These are phyloP conservation scores for Sphaerulina vaccinii DNA, from an alignment of 2,329 filamentous ascomycete genomes.

Conservation along the genomic window DNA sequence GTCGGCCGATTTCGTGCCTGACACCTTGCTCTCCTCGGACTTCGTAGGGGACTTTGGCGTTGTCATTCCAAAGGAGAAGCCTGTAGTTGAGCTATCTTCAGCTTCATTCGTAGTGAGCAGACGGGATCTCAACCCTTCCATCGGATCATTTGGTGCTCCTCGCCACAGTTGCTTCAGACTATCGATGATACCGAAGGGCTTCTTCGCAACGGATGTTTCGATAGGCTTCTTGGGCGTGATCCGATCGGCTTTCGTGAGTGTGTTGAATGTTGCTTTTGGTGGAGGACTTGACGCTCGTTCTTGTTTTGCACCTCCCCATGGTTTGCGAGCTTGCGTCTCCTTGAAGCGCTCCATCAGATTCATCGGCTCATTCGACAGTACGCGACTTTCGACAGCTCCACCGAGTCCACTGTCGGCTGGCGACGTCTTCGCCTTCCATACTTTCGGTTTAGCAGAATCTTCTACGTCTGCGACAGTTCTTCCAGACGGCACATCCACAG, in stretches of 20 bases:
- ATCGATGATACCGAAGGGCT: slow-evolving; percentile 5
- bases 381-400: not conserved
- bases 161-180: slow-evolving; percentile 1
- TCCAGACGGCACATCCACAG: not conserved
- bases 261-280: slow-evolving; percentile 10
- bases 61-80: not conserved
- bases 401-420: slow-evolving; percentile 15
- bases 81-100: not conserved
- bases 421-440: slow-evolving; percentile 20
- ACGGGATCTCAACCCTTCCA: not conserved
- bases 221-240: slow-evolving; percentile 11
- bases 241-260: slow-evolving; percentile 13
- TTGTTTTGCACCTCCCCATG: slow-evolving; percentile 1
- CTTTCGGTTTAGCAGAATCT: not conserved
- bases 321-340: not conserved
- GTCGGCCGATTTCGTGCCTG: not conserved
- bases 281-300: not conserved
- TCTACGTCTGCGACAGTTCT: not conserved
- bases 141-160: not conserved
- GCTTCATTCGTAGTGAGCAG: not conserved
- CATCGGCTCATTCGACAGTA: not conserved
- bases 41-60: too few species aligned
- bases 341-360: slow-evolving; percentile 4
- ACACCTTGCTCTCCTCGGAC: too few species aligned
- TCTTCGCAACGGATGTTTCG: not conserved